Conservation (phyloP, 108 stramenopile species). For the Skeletonema grethae region DNA sequence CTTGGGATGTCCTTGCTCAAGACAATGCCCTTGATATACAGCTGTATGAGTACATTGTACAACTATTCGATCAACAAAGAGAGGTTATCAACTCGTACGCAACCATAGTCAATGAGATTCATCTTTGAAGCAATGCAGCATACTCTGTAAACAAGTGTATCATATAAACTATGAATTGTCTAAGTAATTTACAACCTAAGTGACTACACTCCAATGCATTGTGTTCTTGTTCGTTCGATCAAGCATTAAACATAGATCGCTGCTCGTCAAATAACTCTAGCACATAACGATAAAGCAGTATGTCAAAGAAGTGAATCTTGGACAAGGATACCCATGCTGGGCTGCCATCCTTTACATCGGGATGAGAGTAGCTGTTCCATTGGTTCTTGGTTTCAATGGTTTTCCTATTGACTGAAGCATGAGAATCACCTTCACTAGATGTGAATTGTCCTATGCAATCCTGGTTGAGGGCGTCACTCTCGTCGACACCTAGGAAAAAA, state of each 20-base stretch:
- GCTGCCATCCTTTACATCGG: slow-evolving; percentile 28
- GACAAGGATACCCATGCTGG: slow-evolving; percentile 25
- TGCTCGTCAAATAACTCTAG: slow-evolving; percentile 23
- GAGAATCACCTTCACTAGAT: slow-evolving; percentile 4
- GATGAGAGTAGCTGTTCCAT: slow-evolving; percentile 35
- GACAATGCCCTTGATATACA: slow-evolving; percentile 38
- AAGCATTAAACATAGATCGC: slow-evolving; percentile 20
- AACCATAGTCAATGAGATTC: neutral
- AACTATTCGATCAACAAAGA: slow-evolving; percentile 40
- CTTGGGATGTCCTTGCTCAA: slow-evolving; percentile 38
- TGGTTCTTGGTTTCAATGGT: slow-evolving; percentile 28
- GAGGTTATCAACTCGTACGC: slow-evolving; percentile 32
- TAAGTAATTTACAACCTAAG: slow-evolving; percentile 2
- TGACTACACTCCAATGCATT: neutral
- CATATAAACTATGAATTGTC: slow-evolving; percentile 2
- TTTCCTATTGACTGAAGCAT: slow-evolving; percentile 2
- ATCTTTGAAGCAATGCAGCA: too few species aligned
- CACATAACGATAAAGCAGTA: slow-evolving; percentile 31
- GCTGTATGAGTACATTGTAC: slow-evolving; percentile 31
- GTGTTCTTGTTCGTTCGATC: neutral
- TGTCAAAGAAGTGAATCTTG: slow-evolving; percentile 32
- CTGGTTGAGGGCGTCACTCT: slow-evolving; percentile 20
- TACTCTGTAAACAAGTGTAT: neutral
- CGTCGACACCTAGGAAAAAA: slow-evolving; percentile 33
- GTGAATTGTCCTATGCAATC: slow-evolving; percentile 25